Conservation (phyloP, 805 yeast genomes). For the Phaffomyces opuntiae region DNA sequence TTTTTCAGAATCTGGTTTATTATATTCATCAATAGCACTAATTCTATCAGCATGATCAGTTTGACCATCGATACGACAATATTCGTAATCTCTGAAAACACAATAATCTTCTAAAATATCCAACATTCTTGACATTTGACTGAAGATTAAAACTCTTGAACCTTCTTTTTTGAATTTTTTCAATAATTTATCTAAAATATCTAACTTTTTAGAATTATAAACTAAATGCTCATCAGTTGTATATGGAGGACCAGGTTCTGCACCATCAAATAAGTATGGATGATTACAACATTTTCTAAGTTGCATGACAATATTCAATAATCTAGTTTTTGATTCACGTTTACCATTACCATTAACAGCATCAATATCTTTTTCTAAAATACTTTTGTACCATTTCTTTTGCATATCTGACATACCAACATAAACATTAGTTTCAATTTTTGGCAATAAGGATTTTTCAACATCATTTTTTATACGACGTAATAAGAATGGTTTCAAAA, state of each 20-base stretch:
- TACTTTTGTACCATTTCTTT: slow-evolving; percentile 66
- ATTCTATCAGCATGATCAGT: slow-evolving; percentile 76
- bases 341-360: slow-evolving; percentile 77
- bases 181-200: slow-evolving; percentile 61
- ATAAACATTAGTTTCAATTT: slow-evolving; percentile 66
- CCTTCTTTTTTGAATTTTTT: slow-evolving; percentile 60
- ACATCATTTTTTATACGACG: slow-evolving; percentile 77
- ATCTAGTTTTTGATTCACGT: slow-evolving; percentile 67
- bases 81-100: slow-evolving; percentile 57
- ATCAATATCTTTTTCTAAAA: slow-evolving; percentile 73
- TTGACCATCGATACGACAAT: slow-evolving; percentile 79
- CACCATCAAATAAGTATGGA: slow-evolving; percentile 80
- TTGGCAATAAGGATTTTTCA: slow-evolving; percentile 71
- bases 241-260: slow-evolving; percentile 85
- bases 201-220: slow-evolving; percentile 63
- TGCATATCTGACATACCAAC: slow-evolving; percentile 78
- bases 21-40: slow-evolving; percentile 70
- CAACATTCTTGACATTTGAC: slow-evolving; percentile 78
- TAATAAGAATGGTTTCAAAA: slow-evolving; percentile 64
- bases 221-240: slow-evolving; percentile 82
- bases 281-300: slow-evolving; percentile 80
- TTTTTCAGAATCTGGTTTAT: slow-evolving; percentile 64
- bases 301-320: slow-evolving; percentile 78
- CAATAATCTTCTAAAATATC: slow-evolving; percentile 80
- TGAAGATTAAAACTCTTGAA: slow-evolving; percentile 69